Conservation (phyloP, 257 asterid species). For the Haberlea rhodopensis region DNA sequence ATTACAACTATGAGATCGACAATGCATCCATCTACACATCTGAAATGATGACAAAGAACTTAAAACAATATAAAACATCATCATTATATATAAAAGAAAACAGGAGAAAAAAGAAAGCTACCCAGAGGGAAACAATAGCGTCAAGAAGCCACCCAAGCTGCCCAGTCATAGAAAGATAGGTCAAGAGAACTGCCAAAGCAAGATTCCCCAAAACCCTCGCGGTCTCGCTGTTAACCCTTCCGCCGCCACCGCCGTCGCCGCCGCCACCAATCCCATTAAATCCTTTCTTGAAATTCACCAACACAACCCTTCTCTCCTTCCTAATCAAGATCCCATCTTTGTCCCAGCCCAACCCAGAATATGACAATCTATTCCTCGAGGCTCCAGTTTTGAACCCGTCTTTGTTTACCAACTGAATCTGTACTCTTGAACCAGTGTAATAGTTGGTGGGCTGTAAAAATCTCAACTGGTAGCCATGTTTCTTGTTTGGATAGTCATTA, state of each 20-base stretch:
- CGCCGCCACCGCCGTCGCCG: constrained; percentile 63
- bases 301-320: constrained; percentile 39
- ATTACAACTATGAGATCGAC: too few species aligned
- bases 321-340: constrained; percentile 41
- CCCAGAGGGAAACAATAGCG: constrained; percentile 90
- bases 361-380: constrained; percentile 28
- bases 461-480: constrained; percentile 27
- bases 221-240: constrained; percentile 42
- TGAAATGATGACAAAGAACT: background rate
- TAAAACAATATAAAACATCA: too few species aligned
- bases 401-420: constrained; percentile 31
- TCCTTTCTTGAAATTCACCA: constrained; percentile 48
- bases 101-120: constrained; percentile 31
- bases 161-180: constrained; percentile 78
- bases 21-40: constrained; percentile 10
- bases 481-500: constrained; percentile 26
- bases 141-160: constrained; percentile 94
- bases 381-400: constrained; percentile 32
- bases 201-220: constrained; percentile 72
- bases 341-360: constrained; percentile 39
- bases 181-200: constrained; percentile 63
- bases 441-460: constrained; percentile 31
- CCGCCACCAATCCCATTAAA: constrained; percentile 46
- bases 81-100: background rate
- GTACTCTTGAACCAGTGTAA: constrained; percentile 30